Conservation (phyloP, 768 basidiomycete species). For the Mycena galopus region DNA sequence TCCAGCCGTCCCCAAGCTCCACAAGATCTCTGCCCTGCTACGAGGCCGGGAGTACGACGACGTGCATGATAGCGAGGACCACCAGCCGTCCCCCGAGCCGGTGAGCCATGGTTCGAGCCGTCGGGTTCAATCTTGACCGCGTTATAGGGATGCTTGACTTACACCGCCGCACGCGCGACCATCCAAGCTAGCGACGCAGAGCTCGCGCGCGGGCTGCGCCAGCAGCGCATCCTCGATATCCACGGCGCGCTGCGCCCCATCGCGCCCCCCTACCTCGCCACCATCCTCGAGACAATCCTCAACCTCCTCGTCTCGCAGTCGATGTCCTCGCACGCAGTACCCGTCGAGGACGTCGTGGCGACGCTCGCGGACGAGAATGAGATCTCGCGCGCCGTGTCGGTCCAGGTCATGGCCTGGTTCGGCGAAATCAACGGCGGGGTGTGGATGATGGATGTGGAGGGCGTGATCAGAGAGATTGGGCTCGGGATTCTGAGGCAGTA, state of each 20-base stretch:
- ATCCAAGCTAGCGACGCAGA: slow-evolving; percentile 90
- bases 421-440: slow-evolving; percentile 66
- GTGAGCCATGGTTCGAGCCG: slow-evolving; percentile 21
- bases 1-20: slow-evolving; percentile 81
- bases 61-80: slow-evolving; percentile 60
- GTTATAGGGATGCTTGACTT: slow-evolving; percentile 60
- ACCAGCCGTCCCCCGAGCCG: slow-evolving; percentile 33
- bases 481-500: slow-evolving; percentile 76
- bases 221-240: slow-evolving; percentile 79
- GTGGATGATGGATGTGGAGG: slow-evolving; percentile 77
- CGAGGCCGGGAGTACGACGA: slow-evolving; percentile 81
- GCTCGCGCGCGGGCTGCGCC: slow-evolving; percentile 71
- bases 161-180: slow-evolving; percentile 69
- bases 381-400: slow-evolving; percentile 68
- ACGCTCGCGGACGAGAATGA: slow-evolving; percentile 82
- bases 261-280: slow-evolving; percentile 71
- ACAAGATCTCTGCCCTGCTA: slow-evolving; percentile 73
- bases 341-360: slow-evolving; percentile 69
- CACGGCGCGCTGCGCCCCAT: slow-evolving; percentile 83
- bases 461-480: slow-evolving; percentile 82
- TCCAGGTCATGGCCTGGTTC: slow-evolving; percentile 88
- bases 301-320: slow-evolving; percentile 77
- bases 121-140: neutral
- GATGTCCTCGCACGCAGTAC: slow-evolving; percentile 63
- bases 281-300: slow-evolving; percentile 81